Evolutionary conservation across 2,329 filamentous ascomycete species (phyloP), one percentile per base, ranked within the genome.

Genomic region (Exophiala oligosperma): DNA sequence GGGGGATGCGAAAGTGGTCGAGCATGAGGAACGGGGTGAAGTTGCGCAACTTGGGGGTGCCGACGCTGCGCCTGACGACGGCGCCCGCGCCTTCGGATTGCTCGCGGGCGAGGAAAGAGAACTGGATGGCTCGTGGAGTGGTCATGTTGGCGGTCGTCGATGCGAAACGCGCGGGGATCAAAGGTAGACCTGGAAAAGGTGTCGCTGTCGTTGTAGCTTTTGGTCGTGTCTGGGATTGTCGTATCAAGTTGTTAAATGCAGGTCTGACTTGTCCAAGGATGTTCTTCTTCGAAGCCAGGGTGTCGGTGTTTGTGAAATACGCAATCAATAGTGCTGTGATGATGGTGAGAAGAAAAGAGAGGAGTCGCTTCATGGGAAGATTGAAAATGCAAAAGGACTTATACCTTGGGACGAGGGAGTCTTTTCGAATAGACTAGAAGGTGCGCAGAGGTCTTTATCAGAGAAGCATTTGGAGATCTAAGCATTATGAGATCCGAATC

Each of bases 21-120:
- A 97, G 89, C 92, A 97, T 96, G 46, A 97, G 81, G 76, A 97
- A 97, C 0, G 93, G 94, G 12, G 87, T 90, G 74, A 97, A 88
- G 79, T 96, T 91, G 70, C 87, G 86, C 23, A 97, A 81, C 65
- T 89, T 82, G 4, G 89, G 82, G 1, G 91, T 96, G 66, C 93
- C 93, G 65, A 97, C 90, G 43, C 90, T 92, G 58, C 93, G 86
- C 63, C 93, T 86, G 12, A 97, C 93, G 62, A 86, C 83, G 4
- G 93, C 93, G 56, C 94, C 93, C 0, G 87, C 91, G 44, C 93
- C 93, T 74, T 97, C 93, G 28, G 90, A 79, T 74, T 96, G 90
- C 74, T 96, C 91, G 59, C 88, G 76, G 60, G 93, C 93, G 46
- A 91, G 82, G 74, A 97, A 92, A 65, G 89, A 85, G 76, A 92